phyloP scores from a whole-genome alignment of 2,329 filamentous ascomycete species.

The Neofusicoccum sp. region DNA sequence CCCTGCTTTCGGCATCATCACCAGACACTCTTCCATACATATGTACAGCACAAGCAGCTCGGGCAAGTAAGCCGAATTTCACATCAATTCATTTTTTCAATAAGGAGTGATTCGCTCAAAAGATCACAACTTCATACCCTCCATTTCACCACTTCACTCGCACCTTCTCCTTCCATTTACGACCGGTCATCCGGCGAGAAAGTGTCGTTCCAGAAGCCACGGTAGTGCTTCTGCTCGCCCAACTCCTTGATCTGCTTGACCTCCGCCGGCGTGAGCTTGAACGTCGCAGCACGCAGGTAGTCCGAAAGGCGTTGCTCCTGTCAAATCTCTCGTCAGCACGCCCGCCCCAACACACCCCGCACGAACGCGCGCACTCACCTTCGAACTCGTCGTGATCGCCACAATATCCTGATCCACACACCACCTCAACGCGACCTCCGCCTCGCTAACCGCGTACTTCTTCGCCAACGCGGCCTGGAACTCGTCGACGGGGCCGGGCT shows the following conservation, averaged over 20 bases:
- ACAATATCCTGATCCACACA: constrained; percentile 60
- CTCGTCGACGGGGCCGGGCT: constrained; percentile 55
- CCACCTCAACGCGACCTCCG: constrained; percentile 60
- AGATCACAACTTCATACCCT: background rate
- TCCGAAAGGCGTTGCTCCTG: constrained; percentile 56
- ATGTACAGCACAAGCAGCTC: no score
- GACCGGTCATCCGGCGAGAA: constrained; percentile 55
- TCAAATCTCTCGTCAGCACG: background rate
- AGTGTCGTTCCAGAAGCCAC: constrained; percentile 57
- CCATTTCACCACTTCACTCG: background rate
- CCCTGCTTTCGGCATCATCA: no score
- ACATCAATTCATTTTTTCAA: background rate
- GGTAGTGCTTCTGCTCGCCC: constrained; percentile 61
- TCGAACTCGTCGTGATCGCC: constrained; percentile 59
- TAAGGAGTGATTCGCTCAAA: no score
- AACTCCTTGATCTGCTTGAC: constrained; percentile 48
- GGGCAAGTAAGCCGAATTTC: background rate
- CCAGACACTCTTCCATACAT: no score
- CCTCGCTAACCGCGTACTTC: constrained; percentile 60
- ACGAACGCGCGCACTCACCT: constrained; percentile 28
- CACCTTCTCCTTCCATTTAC: constrained; percentile 27
- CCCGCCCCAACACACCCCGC: background rate
- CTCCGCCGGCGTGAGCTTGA: constrained; percentile 59
- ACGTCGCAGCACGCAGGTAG: constrained; percentile 55
- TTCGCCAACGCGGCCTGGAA: constrained; percentile 52